Evolutionary conservation across 805 yeast species (phyloP).

Genomic region (Priceomyces fermenticarens): DNA sequence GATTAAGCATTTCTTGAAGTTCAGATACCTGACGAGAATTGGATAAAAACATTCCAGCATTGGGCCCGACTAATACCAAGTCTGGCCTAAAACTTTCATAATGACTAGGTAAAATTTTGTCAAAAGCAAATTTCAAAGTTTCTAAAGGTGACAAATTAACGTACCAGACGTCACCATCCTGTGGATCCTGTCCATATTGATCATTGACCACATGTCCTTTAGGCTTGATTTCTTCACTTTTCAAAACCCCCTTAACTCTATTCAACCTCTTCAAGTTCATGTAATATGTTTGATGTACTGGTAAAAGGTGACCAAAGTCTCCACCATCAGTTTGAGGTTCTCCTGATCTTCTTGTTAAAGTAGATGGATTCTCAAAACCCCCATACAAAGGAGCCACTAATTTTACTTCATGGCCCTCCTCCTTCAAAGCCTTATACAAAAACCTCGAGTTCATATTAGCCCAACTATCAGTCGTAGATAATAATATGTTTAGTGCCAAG

Average conservation of each 20-base stretch:
- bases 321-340: conserved; percentile 22
- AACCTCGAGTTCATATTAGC: conserved; percentile 31
- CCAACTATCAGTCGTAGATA: conserved; percentile 36
- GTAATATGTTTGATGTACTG: conserved; percentile 28
- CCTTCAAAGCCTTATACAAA: conserved; percentile 24
- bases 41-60: conserved; percentile 21
- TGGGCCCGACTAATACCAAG: conserved; percentile 34
- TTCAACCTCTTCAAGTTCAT: conserved; percentile 12
- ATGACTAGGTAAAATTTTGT: conserved; percentile 22
- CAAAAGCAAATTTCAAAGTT: conserved; percentile 22
- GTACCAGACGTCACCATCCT: conserved; percentile 30
- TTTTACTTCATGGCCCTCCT: conserved; percentile 28
- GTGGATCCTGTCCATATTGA: conserved; percentile 33
- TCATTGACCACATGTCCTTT: conserved; percentile 8
- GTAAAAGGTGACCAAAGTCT: conserved; percentile 31
- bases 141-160: conserved; percentile 26
- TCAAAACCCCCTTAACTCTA: conserved; percentile 8
- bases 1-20: conserved; percentile 15
- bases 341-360: conserved; percentile 3
- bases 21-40: conserved; percentile 3
- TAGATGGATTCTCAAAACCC: not conserved
- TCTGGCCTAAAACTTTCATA: conserved; percentile 26
- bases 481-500: conserved; percentile 23
- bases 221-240: conserved; percentile 2
- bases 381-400: conserved; percentile 30